Evolutionary conservation across 2,329 filamentous ascomycete species (phyloP), one percentile per base, ranked within the genome.

Genomic region (Cladorrhinum sp.): DNA sequence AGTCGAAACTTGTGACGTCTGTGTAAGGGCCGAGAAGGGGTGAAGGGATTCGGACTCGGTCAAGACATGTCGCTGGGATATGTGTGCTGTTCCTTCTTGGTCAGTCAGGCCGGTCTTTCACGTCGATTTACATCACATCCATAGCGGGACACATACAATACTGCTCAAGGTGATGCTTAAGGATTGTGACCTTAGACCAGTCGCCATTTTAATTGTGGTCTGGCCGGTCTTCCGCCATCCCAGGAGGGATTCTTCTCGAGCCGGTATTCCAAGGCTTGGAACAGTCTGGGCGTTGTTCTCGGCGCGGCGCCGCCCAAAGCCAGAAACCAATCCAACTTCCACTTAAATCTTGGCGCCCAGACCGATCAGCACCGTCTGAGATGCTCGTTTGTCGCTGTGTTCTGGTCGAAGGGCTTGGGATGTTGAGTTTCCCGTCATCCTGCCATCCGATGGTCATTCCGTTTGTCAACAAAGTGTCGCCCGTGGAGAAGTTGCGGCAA

Each of bases 311-410:
- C 51, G 55, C 36, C 24, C 24, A 54, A 55, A 61, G 56, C 55
- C 52, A 57, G 49, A 59, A 51, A 10, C 48, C 52, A 55, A 55
- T 38, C 45, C 56, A 48, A 32, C 53, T 41, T 52, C 29, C 41
- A 22, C 36, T 27, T 27, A 23, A 27, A 3, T 27, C 63, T 65
- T 65, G 63, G 63, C 63, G 63, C 63, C 63, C 45, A 65, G 63
- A 57, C 41, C 25, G 63, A 64, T 64, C 63, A 56, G 61, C 63
- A 45, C 25, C 41, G 48, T 52, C 57, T 25, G 27, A 45, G 20
- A 25, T 48, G 36, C 27, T 54, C 24, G 41, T 61, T 45, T 59
- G 55, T 22, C 25, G 52, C 16, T 56, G 16, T 49, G 13, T 41
- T 24, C 22, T 20, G 52, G 20, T 13, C 52, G n/a, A 23, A 16